Evolutionary conservation across 108 stramenopile genomes (phyloP), one percentile per base, ranked within the genome.

Genomic region (Fragilariopsis cylindrus): DNA sequence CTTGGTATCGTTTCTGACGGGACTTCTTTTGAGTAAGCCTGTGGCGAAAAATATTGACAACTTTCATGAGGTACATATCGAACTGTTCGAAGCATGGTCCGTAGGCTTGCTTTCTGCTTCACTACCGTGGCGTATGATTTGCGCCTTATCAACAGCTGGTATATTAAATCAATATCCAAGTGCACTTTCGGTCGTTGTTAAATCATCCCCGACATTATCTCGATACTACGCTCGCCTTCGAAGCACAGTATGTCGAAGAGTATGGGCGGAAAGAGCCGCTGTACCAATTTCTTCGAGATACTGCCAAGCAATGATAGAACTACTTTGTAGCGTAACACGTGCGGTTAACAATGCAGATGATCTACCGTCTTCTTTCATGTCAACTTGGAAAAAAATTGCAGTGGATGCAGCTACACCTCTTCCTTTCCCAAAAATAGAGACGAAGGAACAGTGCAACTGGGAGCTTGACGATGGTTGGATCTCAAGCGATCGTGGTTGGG

Each of bases 231-330:
- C 78, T 8, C 75, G 92, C 12, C 86, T 96, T 46, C 73, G 79
- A 56, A 82, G 78, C 57, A 89, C 83, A 5, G 85, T 88, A 5
- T 69, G 78, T 7, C 76, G 95, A 42, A 81, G 95, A 21, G 58
- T 85, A 45, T 96, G 95, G 95, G 88, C 92, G 3, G 95, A 96
- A 71, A 67, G 95, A 72, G 95, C 95, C 70, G 88, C 90, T 15
- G 52, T 81, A 7, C 95, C 95, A 50, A 80, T 96, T 45, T 90
- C 90, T 74, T 92, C 91, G n/a, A 76, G 87, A 64, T 96, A 96
- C 67, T 73, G 75, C 40, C 95, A 96, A 70, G 79, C 92, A 12
- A 74, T 93, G 81, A 76, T 96, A 12, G 95, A 96, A 50, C 84
- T 96, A 12, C 66, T 92, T 9, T 69, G 76, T 13, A 83, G 84